Evolutionary conservation across 2,329 filamentous ascomycete species (phyloP).

Genomic region (Ophiocordyceps camponoti-leonardi): DNA sequence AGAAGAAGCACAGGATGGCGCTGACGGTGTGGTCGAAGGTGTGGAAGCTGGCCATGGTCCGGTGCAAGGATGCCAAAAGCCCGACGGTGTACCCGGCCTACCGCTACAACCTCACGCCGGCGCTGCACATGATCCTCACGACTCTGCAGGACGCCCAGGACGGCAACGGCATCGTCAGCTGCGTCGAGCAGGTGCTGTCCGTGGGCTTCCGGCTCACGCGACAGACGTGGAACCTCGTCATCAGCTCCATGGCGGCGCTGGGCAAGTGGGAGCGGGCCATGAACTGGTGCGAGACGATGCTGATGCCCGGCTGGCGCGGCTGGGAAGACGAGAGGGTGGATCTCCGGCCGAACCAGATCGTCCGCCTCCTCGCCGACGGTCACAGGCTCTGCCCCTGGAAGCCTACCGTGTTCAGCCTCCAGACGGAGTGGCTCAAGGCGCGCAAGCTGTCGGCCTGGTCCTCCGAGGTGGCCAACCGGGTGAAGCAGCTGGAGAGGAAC

Average conservation of each 20-base stretch:
- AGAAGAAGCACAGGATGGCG: slow-evolving; percentile 41
- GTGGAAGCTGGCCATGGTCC: slow-evolving; percentile 31
- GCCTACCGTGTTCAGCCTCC: slow-evolving; percentile 28
- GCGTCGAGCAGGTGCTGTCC: slow-evolving; percentile 36
- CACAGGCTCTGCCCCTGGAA: slow-evolving; percentile 1
- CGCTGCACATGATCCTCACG: slow-evolving; percentile 31
- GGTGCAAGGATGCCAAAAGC: slow-evolving; percentile 7
- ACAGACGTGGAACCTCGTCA: slow-evolving; percentile 65
- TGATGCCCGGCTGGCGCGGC: slow-evolving; percentile 66
- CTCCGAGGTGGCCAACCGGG: slow-evolving; percentile 20
- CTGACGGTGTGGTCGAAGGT: slow-evolving; percentile 49
- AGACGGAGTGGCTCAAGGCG: slow-evolving; percentile 31
- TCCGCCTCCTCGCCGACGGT: slow-evolving; percentile 1
- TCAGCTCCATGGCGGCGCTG: slow-evolving; percentile 48
- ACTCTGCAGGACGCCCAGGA: slow-evolving; percentile 23
- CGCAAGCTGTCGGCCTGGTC: slow-evolving; percentile 32
- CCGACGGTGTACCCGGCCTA: slow-evolving; percentile 22
- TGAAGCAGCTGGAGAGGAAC: slow-evolving; percentile 18
- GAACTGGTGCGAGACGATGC: slow-evolving; percentile 51
- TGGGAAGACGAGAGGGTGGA: slow-evolving; percentile 29
- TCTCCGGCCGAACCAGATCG: slow-evolving; percentile 11
- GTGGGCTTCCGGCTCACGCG: slow-evolving; percentile 60
- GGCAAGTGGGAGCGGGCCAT: slow-evolving; percentile 51
- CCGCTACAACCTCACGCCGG: slow-evolving; percentile 34
- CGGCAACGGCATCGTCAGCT: slow-evolving; percentile 25